phyloP scores from a whole-genome alignment of 495 filamentous ascomycete species.

The Penicillium pancosmium region DNA sequence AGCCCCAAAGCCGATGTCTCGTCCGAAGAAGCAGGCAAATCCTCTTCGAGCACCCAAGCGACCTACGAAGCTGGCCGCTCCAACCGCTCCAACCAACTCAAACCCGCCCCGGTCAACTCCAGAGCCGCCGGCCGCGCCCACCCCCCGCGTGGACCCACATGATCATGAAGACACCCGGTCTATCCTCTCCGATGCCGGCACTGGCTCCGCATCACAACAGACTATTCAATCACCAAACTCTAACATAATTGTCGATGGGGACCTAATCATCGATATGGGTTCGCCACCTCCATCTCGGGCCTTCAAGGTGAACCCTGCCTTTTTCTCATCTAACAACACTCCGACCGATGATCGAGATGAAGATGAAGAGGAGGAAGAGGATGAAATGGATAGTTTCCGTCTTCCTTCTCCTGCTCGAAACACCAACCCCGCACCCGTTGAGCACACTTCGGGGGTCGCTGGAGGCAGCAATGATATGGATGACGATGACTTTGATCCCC shows the following conservation, averaged over 20 bases:
- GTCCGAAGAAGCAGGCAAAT: constrained; percentile 38
- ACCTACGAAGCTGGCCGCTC: constrained; percentile 21
- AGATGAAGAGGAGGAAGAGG: constrained; percentile 42
- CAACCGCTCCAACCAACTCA: constrained; percentile 5
- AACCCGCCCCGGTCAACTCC: constrained; percentile 14
- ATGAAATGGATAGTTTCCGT: constrained; percentile 43
- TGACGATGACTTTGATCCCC: constrained; percentile 39
- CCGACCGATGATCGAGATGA: constrained; percentile 32
- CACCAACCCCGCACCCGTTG: constrained; percentile 18
- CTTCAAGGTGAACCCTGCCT: constrained; percentile 44
- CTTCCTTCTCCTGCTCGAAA: constrained; percentile 43
- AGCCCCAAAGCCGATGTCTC: constrained; percentile 32
- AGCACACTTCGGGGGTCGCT: constrained; percentile 5
- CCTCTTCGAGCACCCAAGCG: constrained; percentile 38
- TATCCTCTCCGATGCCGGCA: constrained; percentile 37
- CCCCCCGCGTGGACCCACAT: constrained; percentile 18
- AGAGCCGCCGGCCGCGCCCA: constrained; percentile 20
- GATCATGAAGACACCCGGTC: constrained; percentile 31
- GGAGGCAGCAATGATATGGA: constrained; percentile 35
- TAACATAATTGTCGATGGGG: constrained; percentile 52
- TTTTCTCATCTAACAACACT: constrained; percentile 46
- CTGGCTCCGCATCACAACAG: constrained; percentile 37
- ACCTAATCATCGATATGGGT: constrained; percentile 55
- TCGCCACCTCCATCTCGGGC: constrained; percentile 43
- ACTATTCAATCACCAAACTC: constrained; percentile 41